Conservation (phyloP, 768 basidiomycete genomes). For the Chalciporus chontae region DNA sequence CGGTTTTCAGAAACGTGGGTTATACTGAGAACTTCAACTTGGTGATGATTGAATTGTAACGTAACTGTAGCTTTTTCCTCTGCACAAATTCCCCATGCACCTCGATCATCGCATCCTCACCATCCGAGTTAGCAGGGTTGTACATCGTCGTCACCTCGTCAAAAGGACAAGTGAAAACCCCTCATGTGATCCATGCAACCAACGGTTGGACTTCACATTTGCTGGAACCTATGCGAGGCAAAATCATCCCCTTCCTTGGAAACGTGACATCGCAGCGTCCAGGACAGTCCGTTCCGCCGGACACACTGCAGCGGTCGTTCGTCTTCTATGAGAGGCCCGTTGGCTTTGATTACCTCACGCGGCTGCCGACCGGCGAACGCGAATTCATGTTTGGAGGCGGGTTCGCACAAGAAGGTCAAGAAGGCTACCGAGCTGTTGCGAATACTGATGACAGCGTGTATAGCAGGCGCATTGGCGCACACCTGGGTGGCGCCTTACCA, state of each 20-base stretch:
- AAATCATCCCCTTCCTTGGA: slow-evolving; percentile 58
- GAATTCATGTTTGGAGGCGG: slow-evolving; percentile 68
- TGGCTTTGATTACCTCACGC: slow-evolving; percentile 67
- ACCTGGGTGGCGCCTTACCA: slow-evolving; percentile 45
- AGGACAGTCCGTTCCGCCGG: slow-evolving; percentile 33
- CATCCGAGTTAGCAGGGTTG: slow-evolving; percentile 15
- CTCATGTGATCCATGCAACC: slow-evolving; percentile 77
- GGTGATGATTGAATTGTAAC: background rate
- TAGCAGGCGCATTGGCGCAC: slow-evolving; percentile 29
- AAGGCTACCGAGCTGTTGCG: slow-evolving; percentile 35
- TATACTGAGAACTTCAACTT: background rate
- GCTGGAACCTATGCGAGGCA: slow-evolving; percentile 56
- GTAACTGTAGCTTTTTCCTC: slow-evolving; percentile 47
- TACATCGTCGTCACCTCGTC: slow-evolving; percentile 60
- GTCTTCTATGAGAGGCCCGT: slow-evolving; percentile 46
- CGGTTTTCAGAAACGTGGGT: slow-evolving; percentile 46
- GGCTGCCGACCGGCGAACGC: slow-evolving; percentile 41
- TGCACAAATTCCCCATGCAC: slow-evolving; percentile 63
- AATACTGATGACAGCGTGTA: slow-evolving; percentile 36
- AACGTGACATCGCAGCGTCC: slow-evolving; percentile 65
- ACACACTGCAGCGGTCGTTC: slow-evolving; percentile 48
- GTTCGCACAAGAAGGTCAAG: slow-evolving; percentile 33
- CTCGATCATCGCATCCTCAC: slow-evolving; percentile 36
- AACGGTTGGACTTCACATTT: slow-evolving; percentile 82
- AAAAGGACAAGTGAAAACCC: slow-evolving; percentile 51